phyloP scores from a whole-genome alignment of 2,329 filamentous ascomycete genomes.

The Colletotrichum abscissum region DNA sequence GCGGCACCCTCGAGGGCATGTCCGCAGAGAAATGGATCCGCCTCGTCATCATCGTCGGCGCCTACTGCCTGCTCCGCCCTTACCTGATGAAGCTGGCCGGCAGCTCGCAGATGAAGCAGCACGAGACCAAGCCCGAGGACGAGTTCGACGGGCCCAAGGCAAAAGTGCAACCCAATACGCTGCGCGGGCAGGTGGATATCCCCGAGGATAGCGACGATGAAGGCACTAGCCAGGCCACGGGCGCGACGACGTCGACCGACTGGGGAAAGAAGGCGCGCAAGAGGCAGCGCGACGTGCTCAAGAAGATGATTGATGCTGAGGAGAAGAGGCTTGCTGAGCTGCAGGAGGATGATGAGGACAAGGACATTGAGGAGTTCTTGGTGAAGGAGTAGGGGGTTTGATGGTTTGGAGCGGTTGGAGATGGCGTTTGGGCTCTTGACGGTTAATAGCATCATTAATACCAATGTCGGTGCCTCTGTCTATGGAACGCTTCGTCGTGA shows the following conservation, averaged over 20 bases:
- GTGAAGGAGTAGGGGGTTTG: conserved; percentile 37
- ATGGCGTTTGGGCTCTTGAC: conserved; percentile 8
- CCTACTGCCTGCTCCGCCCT: conserved; percentile 79
- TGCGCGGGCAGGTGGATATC: conserved; percentile 67
- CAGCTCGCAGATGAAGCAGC: conserved; percentile 71
- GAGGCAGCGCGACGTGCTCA: conserved; percentile 75
- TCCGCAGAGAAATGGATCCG: conserved; percentile 70
- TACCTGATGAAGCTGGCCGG: conserved; percentile 77
- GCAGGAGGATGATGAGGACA: conserved; percentile 74
- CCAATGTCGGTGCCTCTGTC: neutral
- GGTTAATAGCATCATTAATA: conserved; percentile 9
- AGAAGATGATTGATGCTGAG: conserved; percentile 71
- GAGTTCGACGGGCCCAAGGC: conserved; percentile 60
- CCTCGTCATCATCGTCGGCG: conserved; percentile 76
- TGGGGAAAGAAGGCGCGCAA: conserved; percentile 79
- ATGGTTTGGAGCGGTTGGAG: neutral
- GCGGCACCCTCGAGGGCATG: conserved; percentile 61
- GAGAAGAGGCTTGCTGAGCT: conserved; percentile 68
- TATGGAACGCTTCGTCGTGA: neutral
- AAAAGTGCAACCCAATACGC: conserved; percentile 72
- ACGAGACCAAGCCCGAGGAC: conserved; percentile 63
- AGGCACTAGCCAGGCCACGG: conserved; percentile 56
- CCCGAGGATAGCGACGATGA: conserved; percentile 65
- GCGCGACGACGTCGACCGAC: conserved; percentile 60
- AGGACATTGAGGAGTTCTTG: conserved; percentile 80